Percentiles rank a stretch among this genome's conserved stretches.
Conservation (phyloP, 2,329 filamentous ascomycete species). For the Venturia effusa region DNA sequence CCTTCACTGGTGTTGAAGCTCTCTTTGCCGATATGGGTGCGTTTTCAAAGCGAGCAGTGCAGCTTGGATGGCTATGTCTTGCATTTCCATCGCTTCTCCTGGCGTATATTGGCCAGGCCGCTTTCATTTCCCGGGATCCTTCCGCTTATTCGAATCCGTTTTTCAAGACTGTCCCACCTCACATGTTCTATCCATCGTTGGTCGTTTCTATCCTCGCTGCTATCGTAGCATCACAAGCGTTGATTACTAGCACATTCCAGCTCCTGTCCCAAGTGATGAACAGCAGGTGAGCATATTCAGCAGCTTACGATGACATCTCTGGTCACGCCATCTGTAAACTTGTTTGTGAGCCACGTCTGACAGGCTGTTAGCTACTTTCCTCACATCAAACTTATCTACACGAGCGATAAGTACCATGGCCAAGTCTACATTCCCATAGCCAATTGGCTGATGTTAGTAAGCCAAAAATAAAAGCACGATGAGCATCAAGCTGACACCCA, state of each 20-base stretch:
- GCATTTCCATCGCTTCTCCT: conserved; percentile 57
- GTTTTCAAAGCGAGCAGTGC: conserved; percentile 54
- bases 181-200: conserved; percentile 56
- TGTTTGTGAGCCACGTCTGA: too few species aligned
- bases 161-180: conserved; percentile 57
- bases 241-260: conserved; percentile 68
- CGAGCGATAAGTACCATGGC: conserved; percentile 57
- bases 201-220: conserved; percentile 60
- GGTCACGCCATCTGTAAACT: too few species aligned
- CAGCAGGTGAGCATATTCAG: conserved; percentile 19
- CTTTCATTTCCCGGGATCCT: conserved; percentile 51
- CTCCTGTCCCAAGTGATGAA: conserved; percentile 63
- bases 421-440: conserved; percentile 67
- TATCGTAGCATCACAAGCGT: conserved; percentile 67
- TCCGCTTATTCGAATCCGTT: conserved; percentile 62
- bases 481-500: conserved; percentile 18
- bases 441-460: conserved; percentile 41
- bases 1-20: conserved; percentile 70
- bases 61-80: conserved; percentile 56
- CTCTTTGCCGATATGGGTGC: conserved; percentile 70
- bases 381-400: conserved; percentile 56
- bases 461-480: too few species aligned
- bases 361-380: conserved; percentile 51
- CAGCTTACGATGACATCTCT: too few species aligned
- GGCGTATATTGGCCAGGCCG: conserved; percentile 63